Conservation (phyloP, 2,329 filamentous ascomycete species). For the Cytospora schulzeri region DNA sequence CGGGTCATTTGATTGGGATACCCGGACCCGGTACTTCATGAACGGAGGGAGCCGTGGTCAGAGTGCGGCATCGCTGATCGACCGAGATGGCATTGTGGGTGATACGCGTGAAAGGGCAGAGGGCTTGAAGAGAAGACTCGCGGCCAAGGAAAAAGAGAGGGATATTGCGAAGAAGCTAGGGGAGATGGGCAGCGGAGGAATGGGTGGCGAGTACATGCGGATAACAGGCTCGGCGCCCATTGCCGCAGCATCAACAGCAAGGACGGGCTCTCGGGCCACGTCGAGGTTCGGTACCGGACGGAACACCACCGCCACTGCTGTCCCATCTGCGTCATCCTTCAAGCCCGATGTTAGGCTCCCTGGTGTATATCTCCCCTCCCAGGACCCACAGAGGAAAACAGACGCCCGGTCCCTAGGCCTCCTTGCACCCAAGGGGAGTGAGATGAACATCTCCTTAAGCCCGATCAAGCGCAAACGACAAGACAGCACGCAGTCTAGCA, state of each 20-base stretch:
- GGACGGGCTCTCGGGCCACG: conserved; percentile 25
- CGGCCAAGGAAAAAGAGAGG: conserved; percentile 70
- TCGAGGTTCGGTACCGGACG: conserved; percentile 20
- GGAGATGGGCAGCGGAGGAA: conserved; percentile 59
- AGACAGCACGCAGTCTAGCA: conserved; percentile 47
- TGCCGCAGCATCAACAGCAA: conserved; percentile 1
- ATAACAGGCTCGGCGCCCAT: conserved; percentile 30
- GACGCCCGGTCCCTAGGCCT: conserved; percentile 51
- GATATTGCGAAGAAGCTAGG: conserved; percentile 71
- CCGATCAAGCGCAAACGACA: conserved; percentile 64
- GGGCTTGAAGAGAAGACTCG: conserved; percentile 64
- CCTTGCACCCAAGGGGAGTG: conserved; percentile 41
- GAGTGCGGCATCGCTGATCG: conserved; percentile 64
- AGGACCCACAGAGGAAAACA: conserved; percentile 36
- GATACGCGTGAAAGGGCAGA: conserved; percentile 66
- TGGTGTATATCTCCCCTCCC: conserved; percentile 19
- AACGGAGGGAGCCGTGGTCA: conserved; percentile 41
- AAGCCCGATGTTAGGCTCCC: conserved; percentile 25
- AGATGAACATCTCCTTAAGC: conserved; percentile 56
- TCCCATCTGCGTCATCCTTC: conserved; percentile 25
- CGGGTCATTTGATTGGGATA: conserved; percentile 58
- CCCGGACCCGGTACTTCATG: conserved; percentile 60
- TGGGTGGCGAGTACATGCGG: conserved; percentile 72
- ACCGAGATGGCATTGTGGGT: conserved; percentile 54
- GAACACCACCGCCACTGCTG: conserved; percentile 15